Evolutionary conservation across 768 basidiomycete genomes (phyloP).

Genomic region (Psilocybe tampanensis): DNA sequence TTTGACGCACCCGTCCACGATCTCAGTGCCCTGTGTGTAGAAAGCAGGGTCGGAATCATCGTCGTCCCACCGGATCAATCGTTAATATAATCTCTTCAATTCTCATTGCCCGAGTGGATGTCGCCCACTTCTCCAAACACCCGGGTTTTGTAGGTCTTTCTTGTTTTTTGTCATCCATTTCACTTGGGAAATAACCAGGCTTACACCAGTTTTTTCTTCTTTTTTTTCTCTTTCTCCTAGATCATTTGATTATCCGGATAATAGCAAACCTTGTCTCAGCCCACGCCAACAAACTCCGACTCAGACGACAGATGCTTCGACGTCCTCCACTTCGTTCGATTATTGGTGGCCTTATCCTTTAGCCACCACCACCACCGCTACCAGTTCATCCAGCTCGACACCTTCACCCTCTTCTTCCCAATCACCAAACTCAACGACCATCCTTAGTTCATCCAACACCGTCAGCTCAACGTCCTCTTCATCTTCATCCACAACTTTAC

Average conservation of each 20-base stretch:
- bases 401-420: neutral
- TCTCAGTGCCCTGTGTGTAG: conserved; percentile 63
- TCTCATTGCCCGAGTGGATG: neutral
- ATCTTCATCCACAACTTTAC: neutral
- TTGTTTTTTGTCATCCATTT: neutral
- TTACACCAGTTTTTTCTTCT: neutral
- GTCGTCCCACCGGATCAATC: conserved; percentile 46
- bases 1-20: conserved; percentile 66
- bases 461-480: neutral
- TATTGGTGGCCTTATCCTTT: conserved; percentile 43
- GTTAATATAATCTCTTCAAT: neutral
- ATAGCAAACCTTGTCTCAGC: neutral
- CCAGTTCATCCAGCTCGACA: too few relatives aligned
- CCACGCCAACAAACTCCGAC: conserved; percentile 7
- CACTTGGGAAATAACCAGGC: neutral
- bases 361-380: conserved; percentile 16
- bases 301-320: neutral
- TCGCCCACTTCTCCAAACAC: neutral
- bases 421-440: neutral
- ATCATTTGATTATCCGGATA: neutral
- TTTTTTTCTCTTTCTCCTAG: neutral
- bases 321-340: conserved; percentile 29
- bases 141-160: neutral
- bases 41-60: conserved; percentile 53
- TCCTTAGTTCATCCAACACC: neutral